These are phyloP conservation scores for Globisporangium apiculatum DNA, from an alignment of 352 stramenopile species.

Conservation along the genomic window DNA sequence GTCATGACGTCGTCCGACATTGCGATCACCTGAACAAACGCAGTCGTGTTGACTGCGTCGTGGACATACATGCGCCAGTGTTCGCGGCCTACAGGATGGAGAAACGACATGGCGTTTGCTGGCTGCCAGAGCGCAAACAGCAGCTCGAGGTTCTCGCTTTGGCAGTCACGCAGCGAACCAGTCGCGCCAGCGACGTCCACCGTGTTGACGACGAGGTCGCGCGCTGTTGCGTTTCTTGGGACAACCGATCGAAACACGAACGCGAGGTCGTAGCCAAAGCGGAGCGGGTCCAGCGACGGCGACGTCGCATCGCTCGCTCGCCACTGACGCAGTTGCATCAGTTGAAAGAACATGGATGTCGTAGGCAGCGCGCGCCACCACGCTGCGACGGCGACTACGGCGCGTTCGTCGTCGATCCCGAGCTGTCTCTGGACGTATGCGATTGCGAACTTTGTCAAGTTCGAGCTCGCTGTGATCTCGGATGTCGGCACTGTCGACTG, in stretches of 20 bases:
- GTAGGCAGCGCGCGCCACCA: slow-evolving; percentile 37
- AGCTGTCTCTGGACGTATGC: slow-evolving; percentile 29
- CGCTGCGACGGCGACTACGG: slow-evolving; percentile 17
- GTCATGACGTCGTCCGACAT: neutral
- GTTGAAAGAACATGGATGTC: slow-evolving; percentile 40
- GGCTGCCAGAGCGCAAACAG: slow-evolving; percentile 33
- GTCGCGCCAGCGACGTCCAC: slow-evolving; percentile 2
- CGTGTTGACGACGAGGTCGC: slow-evolving; percentile 32
- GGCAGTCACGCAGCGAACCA: no score
- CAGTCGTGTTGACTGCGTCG: slow-evolving; percentile 14
- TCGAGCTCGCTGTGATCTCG: slow-evolving; percentile 20
- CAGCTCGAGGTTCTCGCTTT: slow-evolving; percentile 23
- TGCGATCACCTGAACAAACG: slow-evolving; percentile 1
- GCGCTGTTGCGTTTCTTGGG: slow-evolving; percentile 15
- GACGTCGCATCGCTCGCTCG: slow-evolving; percentile 6
- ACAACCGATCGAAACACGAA: slow-evolving; percentile 28
- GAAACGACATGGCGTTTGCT: slow-evolving; percentile 26
- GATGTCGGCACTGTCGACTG: slow-evolving; percentile 20
- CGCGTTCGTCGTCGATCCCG: slow-evolving; percentile 18
- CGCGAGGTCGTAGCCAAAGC: slow-evolving; percentile 38
- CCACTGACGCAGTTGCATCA: slow-evolving; percentile 33
- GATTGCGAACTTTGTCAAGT: slow-evolving; percentile 33
- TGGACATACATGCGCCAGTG: slow-evolving; percentile 17
- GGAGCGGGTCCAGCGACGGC: slow-evolving; percentile 21
- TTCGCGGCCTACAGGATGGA: slow-evolving; percentile 18